Evolutionary conservation across 768 basidiomycete species (phyloP).

Genomic region (Termitomyces sp.): DNA sequence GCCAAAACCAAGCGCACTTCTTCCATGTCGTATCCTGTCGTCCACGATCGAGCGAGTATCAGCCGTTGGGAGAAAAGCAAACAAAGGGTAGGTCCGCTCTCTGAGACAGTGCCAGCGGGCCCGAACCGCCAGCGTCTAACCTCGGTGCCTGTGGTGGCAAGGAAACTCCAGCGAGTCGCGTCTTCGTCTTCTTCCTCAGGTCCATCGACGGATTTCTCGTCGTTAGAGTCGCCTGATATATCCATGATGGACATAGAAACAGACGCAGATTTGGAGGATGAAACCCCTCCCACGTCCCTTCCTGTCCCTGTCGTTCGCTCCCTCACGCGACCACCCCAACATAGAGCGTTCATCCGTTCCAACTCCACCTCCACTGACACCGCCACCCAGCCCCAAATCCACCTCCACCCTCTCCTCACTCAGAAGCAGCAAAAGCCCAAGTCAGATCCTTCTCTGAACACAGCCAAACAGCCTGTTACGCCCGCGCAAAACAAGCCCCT

Average conservation of each 20-base stretch:
- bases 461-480: background rate
- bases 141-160: background rate
- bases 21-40: background rate
- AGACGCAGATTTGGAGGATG: conserved; percentile 1
- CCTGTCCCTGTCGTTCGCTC: background rate
- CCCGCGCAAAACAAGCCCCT: conserved; percentile 1
- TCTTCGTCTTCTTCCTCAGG: conserved; percentile 7
- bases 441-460: conserved; percentile 1
- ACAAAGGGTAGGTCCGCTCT: background rate
- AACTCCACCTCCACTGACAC: background rate
- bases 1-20: background rate
- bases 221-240: background rate
- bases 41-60: background rate
- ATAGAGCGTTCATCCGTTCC: background rate
- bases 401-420: conserved; percentile 14
- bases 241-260: conserved; percentile 10
- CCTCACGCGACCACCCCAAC: background rate
- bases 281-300: background rate
- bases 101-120: background rate
- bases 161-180: background rate
- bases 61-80: conserved; percentile 9
- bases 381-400: conserved; percentile 5
- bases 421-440: conserved; percentile 9
- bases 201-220: background rate
- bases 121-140: background rate